These are phyloP conservation scores for Sporothrix variecibatus DNA, from an alignment of 2,329 filamentous ascomycete genomes.

Conservation along the genomic window DNA sequence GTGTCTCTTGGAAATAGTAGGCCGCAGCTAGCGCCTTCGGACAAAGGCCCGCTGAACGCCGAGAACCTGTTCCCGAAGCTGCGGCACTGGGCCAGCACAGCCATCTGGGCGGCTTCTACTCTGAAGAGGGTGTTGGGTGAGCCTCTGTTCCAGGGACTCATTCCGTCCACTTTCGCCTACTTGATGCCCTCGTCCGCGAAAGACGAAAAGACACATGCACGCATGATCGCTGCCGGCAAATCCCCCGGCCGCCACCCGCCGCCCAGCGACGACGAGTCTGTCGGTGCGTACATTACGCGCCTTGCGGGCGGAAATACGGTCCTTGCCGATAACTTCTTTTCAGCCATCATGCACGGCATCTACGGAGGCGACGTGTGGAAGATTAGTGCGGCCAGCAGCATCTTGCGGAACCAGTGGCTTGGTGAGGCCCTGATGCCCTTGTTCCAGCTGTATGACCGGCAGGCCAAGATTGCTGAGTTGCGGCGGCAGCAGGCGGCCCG, in stretches of 20 bases:
- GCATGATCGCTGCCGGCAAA: slow-evolving; percentile 31
- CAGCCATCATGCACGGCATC: slow-evolving; percentile 80
- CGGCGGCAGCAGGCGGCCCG: neutral
- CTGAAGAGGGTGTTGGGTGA: slow-evolving; percentile 47
- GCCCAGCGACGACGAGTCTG: slow-evolving; percentile 68
- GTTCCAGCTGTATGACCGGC: neutral
- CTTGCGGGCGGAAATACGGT: slow-evolving; percentile 52
- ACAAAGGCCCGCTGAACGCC: neutral
- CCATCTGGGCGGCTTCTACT: slow-evolving; percentile 24
- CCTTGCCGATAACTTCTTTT: slow-evolving; percentile 71
- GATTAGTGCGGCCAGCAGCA: slow-evolving; percentile 59
- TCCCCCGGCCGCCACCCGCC: slow-evolving; percentile 36
- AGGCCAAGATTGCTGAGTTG: neutral
- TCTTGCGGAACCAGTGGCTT: slow-evolving; percentile 28
- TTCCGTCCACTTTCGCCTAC: slow-evolving; percentile 19
- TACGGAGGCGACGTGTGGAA: slow-evolving; percentile 87
- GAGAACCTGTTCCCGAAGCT: neutral
- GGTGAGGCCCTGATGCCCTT: neutral
- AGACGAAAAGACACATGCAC: slow-evolving; percentile 2
- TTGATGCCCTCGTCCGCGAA: neutral
- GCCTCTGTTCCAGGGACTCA: slow-evolving; percentile 54
- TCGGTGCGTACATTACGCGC: slow-evolving; percentile 66
- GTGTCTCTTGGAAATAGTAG: slow-evolving; percentile 38
- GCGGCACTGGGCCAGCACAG: neutral
- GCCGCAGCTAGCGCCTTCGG: neutral